A percentile compares a stretch with the other conserved stretches of the same genome.
phyloP scores from a whole-genome alignment of 768 basidiomycete species.

The Termitomyces sp. region DNA sequence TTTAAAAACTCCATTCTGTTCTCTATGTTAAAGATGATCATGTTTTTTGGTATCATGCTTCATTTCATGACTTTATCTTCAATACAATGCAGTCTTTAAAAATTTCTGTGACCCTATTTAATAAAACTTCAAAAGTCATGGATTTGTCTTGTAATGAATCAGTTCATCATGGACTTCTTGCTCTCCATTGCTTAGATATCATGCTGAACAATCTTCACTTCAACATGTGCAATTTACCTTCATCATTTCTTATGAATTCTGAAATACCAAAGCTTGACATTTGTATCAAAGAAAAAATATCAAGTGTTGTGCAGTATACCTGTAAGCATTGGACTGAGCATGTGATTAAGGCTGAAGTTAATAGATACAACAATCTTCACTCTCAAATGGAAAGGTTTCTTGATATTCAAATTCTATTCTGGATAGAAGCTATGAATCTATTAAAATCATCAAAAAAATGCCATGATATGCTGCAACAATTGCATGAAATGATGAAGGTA shows the following conservation, averaged over 20 bases:
- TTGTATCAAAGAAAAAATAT: neutral
- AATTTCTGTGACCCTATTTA: neutral
- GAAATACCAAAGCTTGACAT: neutral
- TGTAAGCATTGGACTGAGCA: neutral
- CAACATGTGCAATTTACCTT: neutral
- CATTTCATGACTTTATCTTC: slow-evolving; percentile 18
- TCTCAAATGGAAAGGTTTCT: slow-evolving; percentile 7
- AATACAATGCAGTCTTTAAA: neutral
- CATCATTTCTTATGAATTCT: neutral
- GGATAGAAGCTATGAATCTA: slow-evolving; percentile 15
- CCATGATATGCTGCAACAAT: slow-evolving; percentile 11
- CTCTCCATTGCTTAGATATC: neutral
- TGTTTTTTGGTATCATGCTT: slow-evolving; percentile 9
- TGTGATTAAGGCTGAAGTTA: neutral
- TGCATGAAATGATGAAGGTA: neutral
- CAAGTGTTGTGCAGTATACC: neutral
- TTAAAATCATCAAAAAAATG: slow-evolving; percentile 13
- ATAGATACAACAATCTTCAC: neutral
- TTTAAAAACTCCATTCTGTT: slow-evolving; percentile 15
- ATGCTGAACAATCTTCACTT: neutral
- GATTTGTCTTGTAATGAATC: neutral
- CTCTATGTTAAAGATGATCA: slow-evolving; percentile 12
- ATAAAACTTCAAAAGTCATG: neutral
- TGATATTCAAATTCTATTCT: slow-evolving; percentile 7
- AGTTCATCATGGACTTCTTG: neutral